phyloP scores from a whole-genome alignment of 2,329 filamentous ascomycete genomes.

The Sphaceloma murrayae region DNA sequence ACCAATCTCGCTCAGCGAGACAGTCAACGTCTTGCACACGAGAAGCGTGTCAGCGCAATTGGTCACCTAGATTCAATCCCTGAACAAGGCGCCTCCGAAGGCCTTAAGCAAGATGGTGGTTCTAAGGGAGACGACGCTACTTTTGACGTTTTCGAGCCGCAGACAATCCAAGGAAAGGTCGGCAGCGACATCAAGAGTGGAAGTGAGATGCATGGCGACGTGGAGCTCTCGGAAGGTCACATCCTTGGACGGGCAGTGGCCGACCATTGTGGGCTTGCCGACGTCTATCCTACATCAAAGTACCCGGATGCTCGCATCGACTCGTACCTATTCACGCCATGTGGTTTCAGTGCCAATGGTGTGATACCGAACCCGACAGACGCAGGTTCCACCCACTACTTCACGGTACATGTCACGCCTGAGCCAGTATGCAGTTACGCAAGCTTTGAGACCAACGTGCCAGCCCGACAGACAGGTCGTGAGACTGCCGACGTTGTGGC shows the following conservation, averaged over 20 bases:
- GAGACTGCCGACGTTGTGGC: slow-evolving; percentile 85
- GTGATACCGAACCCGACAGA: slow-evolving; percentile 68
- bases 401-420: slow-evolving; percentile 95
- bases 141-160: slow-evolving; percentile 76
- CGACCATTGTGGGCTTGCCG: slow-evolving; percentile 76
- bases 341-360: slow-evolving; percentile 94
- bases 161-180: slow-evolving; percentile 52
- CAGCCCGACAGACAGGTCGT: slow-evolving; percentile 74
- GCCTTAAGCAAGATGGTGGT: slow-evolving; percentile 27
- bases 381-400: slow-evolving; percentile 62
- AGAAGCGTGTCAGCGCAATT: slow-evolving; percentile 51
- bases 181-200: slow-evolving; percentile 42
- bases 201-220: slow-evolving; percentile 8
- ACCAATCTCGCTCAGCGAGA: slow-evolving; percentile 81
- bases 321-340: slow-evolving; percentile 91
- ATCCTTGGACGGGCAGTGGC: slow-evolving; percentile 87
- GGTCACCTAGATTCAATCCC: slow-evolving; percentile 52
- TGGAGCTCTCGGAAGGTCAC: slow-evolving; percentile 66
- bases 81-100: slow-evolving; percentile 36
- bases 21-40: slow-evolving; percentile 58
- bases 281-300: slow-evolving; percentile 74
- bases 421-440: slow-evolving; percentile 96
- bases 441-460: slow-evolving; percentile 97
- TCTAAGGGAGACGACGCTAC: slow-evolving; percentile 39
- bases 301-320: slow-evolving; percentile 93